Base-by-base conservation (phyloP, 495 filamentous ascomycete genomes). In the Xylaria sp. region DNA sequence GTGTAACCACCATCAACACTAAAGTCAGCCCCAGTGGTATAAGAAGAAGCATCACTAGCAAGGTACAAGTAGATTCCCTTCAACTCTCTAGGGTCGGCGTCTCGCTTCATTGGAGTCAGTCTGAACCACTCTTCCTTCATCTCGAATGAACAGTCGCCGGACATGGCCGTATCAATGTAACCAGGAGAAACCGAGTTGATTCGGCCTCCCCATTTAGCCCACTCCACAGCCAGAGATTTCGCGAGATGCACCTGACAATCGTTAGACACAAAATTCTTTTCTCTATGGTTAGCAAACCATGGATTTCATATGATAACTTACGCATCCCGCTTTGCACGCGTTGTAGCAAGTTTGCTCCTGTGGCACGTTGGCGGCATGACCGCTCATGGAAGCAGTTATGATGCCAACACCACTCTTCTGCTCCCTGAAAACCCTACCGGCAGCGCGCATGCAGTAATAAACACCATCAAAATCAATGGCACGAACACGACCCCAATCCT, bases 261-360 rank as follows among this genome's bases (percentile, higher is more conserved):
- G 43, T 50, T 40, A 53, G 46, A 66, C 8, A 44, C 7, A 24
- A 1, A 21, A 21, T 50, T 21, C 17, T 50, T 48, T 14, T n/a
- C 1, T 19, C n/a, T 7, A 35, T 8, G 7, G 37, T 0, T 11
- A 63, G 3, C 17, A 52, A 3, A 29, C 31, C 17, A 26, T 0
- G 41, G 24, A n/a, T n/a, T n/a, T 1, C 24, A 41, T 12, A 21
- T 4, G 12, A 61, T 26, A 17, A 69, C 67, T 61, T 61, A 86
- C 86, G 72, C 81, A 83, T 17, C 82, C 82, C 5, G 92, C 91
- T 83, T 94, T 94, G 73, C 91, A 90, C 37, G 91, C 90, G 76
- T 94, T 94, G 85, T 94, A 94, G n/a, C 85, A 88, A 15, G 90
- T 92, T 80, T 94, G 92, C 78, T 93, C 90, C 78, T 93, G 91